Evolutionary conservation across 805 yeast genomes (phyloP).

Genomic region (Lipomyces anomalus): DNA sequence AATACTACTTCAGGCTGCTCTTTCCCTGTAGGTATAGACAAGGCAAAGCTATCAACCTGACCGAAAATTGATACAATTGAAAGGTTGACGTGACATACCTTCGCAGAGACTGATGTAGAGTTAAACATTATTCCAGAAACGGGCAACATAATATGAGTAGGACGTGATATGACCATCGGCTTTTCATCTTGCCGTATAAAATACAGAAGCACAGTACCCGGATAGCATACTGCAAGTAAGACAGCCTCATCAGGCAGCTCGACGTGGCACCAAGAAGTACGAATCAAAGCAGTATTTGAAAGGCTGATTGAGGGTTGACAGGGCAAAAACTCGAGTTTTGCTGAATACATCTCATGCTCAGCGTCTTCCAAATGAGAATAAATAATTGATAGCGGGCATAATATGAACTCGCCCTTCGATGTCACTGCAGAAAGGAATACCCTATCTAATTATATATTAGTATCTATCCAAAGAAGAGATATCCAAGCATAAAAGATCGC

Average conservation of each 20-base stretch:
- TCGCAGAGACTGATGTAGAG: background rate
- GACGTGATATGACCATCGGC: too few species aligned
- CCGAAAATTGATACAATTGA: slow-evolving; percentile 1
- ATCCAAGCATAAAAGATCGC: background rate
- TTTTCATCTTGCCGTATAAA: too few species aligned
- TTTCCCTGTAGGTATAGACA: background rate
- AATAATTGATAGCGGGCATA: background rate
- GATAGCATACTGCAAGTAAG: too few species aligned
- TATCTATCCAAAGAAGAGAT: background rate
- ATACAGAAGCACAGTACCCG: too few species aligned
- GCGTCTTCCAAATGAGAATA: too few species aligned
- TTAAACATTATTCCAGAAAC: background rate
- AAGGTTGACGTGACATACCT: background rate
- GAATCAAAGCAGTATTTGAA: too few species aligned
- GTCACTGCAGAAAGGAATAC: background rate
- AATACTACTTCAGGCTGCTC: background rate
- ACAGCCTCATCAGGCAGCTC: too few species aligned
- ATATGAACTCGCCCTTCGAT: background rate
- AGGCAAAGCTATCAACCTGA: background rate
- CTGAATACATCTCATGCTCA: too few species aligned
- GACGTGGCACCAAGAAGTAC: too few species aligned
- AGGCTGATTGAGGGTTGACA: too few species aligned
- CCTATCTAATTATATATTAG: background rate
- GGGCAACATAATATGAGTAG: too few species aligned
- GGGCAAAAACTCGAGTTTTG: too few species aligned